Conservation (phyloP, 441 rosid species). For the Populus tomentosa region DNA sequence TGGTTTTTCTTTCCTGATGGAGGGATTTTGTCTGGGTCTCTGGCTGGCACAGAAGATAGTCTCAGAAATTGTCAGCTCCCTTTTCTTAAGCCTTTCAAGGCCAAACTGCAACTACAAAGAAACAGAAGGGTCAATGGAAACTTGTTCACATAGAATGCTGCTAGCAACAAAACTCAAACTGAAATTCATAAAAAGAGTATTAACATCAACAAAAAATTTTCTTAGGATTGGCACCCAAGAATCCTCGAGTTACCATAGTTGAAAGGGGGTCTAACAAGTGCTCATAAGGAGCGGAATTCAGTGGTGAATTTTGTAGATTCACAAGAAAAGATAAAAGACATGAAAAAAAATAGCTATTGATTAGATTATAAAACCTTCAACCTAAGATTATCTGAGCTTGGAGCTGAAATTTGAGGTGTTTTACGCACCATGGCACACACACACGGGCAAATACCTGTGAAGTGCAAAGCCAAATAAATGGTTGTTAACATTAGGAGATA, state of each 20-base stretch:
- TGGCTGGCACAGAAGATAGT: constrained; percentile 35
- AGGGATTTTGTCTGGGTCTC: constrained; percentile 24
- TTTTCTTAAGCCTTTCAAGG: constrained; percentile 20
- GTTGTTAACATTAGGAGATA: not conserved
- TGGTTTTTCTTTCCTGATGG: constrained; percentile 25
- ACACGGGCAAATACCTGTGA: constrained; percentile 36
- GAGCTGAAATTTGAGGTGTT: constrained; percentile 29
- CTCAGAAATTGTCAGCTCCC: constrained; percentile 17
- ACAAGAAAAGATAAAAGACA: constrained; percentile 8
- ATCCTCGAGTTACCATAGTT: not conserved
- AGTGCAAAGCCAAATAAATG: constrained; percentile 15
- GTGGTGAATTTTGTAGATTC: not conserved
- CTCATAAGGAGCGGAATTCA: not conserved
- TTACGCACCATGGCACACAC: constrained; percentile 22
- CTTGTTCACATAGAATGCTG: not conserved
- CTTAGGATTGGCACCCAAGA: not conserved
- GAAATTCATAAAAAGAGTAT: not conserved
- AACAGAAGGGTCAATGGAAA: constrained; percentile 2
- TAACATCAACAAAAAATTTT: constrained; percentile 1
- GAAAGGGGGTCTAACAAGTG: not conserved
- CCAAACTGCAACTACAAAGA: constrained; percentile 33
- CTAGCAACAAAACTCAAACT: not conserved
- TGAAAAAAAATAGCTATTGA: not conserved
- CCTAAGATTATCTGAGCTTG: constrained; percentile 29
- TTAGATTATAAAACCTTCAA: constrained; percentile 41